Conservation (phyloP, 257 asterid genomes). For the Agastache rugosa region DNA sequence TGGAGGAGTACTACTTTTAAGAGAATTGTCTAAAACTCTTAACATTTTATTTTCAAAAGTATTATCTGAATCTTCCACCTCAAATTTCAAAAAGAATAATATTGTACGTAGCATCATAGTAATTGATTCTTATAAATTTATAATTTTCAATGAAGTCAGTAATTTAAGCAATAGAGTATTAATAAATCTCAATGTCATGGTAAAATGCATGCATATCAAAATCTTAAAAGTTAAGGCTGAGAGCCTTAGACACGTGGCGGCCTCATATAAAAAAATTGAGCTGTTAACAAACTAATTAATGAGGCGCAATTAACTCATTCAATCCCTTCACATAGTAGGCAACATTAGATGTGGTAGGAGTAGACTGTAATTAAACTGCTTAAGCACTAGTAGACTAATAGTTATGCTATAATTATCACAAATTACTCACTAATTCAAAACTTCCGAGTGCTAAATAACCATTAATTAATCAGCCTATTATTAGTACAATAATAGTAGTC, state of each 20-base stretch:
- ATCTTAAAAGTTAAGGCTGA: background rate
- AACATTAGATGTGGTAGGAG: background rate
- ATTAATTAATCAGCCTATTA: background rate
- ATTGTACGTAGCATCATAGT: no score
- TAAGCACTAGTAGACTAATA: background rate
- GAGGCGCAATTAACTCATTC: background rate
- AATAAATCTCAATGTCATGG: background rate
- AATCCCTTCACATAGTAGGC: background rate
- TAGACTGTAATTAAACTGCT: background rate
- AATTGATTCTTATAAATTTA: background rate
- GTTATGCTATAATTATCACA: background rate
- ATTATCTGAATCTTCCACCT: no score
- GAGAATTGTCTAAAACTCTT: no score
- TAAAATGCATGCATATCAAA: background rate
- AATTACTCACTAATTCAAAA: background rate
- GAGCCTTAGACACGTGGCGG: no score
- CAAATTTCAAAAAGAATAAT: no score
- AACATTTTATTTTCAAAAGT: no score
- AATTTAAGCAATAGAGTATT: no score
- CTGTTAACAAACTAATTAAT: background rate
- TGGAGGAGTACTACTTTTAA: no score
- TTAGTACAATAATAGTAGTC: slow-evolving; percentile 10
- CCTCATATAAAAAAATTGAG: background rate
- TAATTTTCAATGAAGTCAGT: background rate
- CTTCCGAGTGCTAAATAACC: background rate